These are phyloP conservation scores for Tripterygium wilfordii DNA, from an alignment of 177 flowering plant genomes.

Conservation along the genomic window DNA sequence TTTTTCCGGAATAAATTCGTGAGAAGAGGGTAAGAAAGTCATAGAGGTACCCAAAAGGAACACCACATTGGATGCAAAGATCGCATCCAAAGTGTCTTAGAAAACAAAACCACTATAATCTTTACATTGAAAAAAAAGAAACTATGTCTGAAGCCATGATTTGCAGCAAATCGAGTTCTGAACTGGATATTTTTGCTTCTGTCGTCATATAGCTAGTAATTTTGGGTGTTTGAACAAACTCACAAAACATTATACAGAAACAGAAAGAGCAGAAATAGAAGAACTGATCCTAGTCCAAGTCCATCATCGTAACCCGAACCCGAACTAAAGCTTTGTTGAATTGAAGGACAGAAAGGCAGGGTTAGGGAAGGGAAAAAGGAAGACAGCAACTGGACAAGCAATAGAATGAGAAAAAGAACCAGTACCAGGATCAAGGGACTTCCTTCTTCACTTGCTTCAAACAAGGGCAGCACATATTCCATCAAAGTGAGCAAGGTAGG, in stretches of 20 bases:
- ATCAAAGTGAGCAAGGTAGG: conserved; percentile 14
- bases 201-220: too few species aligned
- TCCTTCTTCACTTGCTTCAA: conserved; percentile 4
- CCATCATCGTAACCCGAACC: conserved; percentile 19
- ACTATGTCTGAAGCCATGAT: too few species aligned
- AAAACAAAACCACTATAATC: too few species aligned
- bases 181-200: too few species aligned
- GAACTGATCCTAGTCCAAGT: conserved; percentile 24
- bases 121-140: too few species aligned
- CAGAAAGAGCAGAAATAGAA: conserved; percentile 26
- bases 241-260: conserved; percentile 19
- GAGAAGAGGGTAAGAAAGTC: too few species aligned
- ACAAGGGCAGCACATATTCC: background rate
- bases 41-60: too few species aligned
- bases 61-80: too few species aligned
- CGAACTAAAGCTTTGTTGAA: conserved; percentile 7
- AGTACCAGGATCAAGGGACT: conserved; percentile 3
- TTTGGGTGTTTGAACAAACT: too few species aligned
- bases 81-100: too few species aligned
- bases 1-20: too few species aligned
- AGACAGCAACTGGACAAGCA: conserved; percentile 19
- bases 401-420: conserved; percentile 16
- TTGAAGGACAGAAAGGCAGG: background rate
- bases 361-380: conserved; percentile 11
- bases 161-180: too few species aligned